A percentile compares a stretch with the other conserved stretches of the same genome.
phyloP scores from a whole-genome alignment of 495 filamentous ascomycete species.

The Neurospora pannonica region DNA sequence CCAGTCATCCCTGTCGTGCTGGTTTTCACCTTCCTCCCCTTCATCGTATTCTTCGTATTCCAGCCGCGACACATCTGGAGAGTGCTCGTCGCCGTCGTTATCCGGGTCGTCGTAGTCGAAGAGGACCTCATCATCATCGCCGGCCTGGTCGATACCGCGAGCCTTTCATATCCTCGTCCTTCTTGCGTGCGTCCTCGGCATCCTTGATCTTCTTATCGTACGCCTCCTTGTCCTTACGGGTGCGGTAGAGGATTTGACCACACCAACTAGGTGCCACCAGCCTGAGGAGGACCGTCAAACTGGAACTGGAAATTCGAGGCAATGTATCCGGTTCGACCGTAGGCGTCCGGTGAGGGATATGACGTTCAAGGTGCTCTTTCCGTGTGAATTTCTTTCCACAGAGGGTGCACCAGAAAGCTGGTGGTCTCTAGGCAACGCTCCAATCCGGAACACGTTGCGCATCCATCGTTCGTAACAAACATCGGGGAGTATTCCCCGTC shows the following conservation, averaged over 20 bases:
- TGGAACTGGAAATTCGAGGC: constrained; percentile 67
- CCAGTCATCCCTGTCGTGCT: constrained; percentile 44
- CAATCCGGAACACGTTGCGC: no score
- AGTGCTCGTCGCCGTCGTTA: constrained; percentile 44
- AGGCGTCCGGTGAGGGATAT: constrained; percentile 27
- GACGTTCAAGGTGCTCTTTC: no score
- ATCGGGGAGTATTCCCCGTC: no score
- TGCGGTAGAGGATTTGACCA: constrained; percentile 86
- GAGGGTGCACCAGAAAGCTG: no score
- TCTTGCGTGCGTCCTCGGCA: constrained; percentile 54
- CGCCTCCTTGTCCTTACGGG: constrained; percentile 56
- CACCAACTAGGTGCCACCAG: constrained; percentile 95
- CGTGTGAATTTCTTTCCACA: no score
- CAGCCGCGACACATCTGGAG: constrained; percentile 27
- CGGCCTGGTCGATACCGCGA: constrained; percentile 62
- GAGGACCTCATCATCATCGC: constrained; percentile 73
- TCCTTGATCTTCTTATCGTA: constrained; percentile 61
- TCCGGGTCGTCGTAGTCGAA: constrained; percentile 91
- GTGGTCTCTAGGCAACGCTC: no score
- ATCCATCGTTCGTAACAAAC: no score
- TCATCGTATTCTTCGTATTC: constrained; percentile 57
- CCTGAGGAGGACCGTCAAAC: no score
- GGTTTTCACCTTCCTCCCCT: constrained; percentile 30
- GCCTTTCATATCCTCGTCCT: constrained; percentile 80
- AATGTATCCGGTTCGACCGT: constrained; percentile 59